Evolutionary conservation across 805 yeast species (phyloP).

Genomic region (Barnettozyma vustinii): DNA sequence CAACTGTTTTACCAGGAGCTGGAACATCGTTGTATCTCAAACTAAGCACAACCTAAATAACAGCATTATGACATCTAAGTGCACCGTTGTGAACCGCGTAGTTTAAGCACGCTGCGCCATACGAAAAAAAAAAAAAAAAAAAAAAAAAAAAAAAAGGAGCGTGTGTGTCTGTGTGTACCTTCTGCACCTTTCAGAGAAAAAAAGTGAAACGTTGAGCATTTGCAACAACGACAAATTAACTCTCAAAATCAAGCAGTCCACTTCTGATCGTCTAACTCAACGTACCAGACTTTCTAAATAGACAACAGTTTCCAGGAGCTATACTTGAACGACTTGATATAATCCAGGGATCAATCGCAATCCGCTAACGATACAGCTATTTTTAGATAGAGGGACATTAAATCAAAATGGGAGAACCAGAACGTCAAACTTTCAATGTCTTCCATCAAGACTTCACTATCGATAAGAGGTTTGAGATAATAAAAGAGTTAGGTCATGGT

Average conservation of each 20-base stretch:
- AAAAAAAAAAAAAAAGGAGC: not conserved
- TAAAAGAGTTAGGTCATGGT: slow-evolving; percentile 94
- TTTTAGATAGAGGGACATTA: not conserved
- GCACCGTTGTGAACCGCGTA: not conserved
- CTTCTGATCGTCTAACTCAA: not conserved
- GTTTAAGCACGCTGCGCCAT: not conserved
- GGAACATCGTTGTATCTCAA: not conserved
- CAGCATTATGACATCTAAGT: too few species aligned
- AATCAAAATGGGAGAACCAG: slow-evolving; percentile 25
- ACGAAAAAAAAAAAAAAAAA: not conserved
- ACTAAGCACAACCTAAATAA: not conserved
- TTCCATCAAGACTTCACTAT: slow-evolving; percentile 90
- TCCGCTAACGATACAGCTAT: not conserved
- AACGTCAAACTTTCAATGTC: slow-evolving; percentile 51
- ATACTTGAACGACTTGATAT: not conserved
- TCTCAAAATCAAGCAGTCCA: not conserved
- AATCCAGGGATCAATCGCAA: not conserved
- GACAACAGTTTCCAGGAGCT: not conserved
- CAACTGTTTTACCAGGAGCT: slow-evolving; percentile 52
- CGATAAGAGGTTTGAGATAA: slow-evolving; percentile 81
- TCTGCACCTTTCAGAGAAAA: not conserved
- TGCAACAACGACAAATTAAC: not conserved
- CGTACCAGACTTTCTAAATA: not conserved
- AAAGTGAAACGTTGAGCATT: not conserved
- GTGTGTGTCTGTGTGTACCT: not conserved